Evolutionary conservation across 495 filamentous ascomycete species (phyloP), one percentile per base, ranked within the genome.

Genomic region (Lindgomyces ingoldianus): DNA sequence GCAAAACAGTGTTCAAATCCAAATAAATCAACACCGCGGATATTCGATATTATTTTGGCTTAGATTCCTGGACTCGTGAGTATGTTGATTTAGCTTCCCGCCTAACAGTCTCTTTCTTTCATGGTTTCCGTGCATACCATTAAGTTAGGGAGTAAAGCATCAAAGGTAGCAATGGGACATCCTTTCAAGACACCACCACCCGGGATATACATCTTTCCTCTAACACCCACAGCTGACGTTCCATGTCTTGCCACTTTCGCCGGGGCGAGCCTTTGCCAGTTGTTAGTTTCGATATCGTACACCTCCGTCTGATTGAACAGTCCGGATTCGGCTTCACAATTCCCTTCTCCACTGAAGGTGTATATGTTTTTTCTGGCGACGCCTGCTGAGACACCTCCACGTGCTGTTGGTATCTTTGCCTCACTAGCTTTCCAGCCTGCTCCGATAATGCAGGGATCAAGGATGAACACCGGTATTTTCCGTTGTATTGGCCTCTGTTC

Each of bases 261-360:
- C 8, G 58, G 30, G 1, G 12, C 53, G 18, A 73, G 42, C 42
- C 54, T 64, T 24, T 52, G 63, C 78, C 77, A 78, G 1, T 11
- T 57, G 42, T 79, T 67, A 24, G 33, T 70, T 39, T 24, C 53
- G 0, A 69, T 70, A 62, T 79, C 73, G 52, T 75, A 80, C 6
- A 70, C 75, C 68, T 79, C 75, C 1, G 70, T 71, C 66, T 77
- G 57, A 19, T 69, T 70, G 56, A 74, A 75, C 41, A 75, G 65
- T 6, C 57, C 73, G 25, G 42, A 51, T 2, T 45, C 61, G 22
- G 22, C 47, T 11, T 58, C 24, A 3, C 16, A 53, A 47, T 80
- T 78, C 2, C 74, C 78, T 68, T 80, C 78, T 16, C 78, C 77
- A 12, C 78, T 78, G 55, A 81, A 77, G 0, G 75, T 74, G 14